Evolutionary conservation across 31 red algal species (phyloP), one percentile per base, ranked within the genome.

Genomic region (Asparagopsis taxiformis): DNA sequence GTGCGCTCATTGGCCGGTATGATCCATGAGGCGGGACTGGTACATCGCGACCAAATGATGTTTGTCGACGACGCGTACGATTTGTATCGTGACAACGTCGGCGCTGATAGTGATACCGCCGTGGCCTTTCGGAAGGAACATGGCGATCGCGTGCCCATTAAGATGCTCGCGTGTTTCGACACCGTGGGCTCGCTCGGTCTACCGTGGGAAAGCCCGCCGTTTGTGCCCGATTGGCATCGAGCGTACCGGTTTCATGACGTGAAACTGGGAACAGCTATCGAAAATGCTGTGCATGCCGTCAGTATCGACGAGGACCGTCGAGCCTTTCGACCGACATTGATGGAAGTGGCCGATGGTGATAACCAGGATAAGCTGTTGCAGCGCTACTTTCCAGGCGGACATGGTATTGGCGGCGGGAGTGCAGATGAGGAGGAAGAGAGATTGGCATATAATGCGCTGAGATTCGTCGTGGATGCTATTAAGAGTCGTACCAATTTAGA

Each of bases 21-120:
- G 21, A 58, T 58, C 9, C n/a, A 58, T n/a, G 25, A 58, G 21
- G n/a, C 19, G 54, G 54, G 54, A 8, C 25, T 58, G 7, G 54
- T 58, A 29, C n/a, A 21, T 7, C 54, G 25, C n/a, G 54, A 58
- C 9, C n/a, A 58, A 6, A 15, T 58, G 6, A 7, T 7, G 10
- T 26, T 58, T 21, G 54, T 58, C 54, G 25, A 58, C 8, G 25
- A 8, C n/a, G 54, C 54, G n/a, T 58, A 58, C 54, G 19, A 58
- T 8, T 8, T 58, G 6, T 58, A 58, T 21, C 54, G 54, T 21
- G 20, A 58, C 7, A 58, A 58, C 25, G 21, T 58, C 21, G n/a
- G 54, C 7, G 9, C 54, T 6, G 25, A 58, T 13, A 7, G 20
- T 29, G 6, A 6, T n/a, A n/a, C 7, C 6, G n/a, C 54, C 21